A percentile compares a stretch with the other conserved stretches of the same genome.
phyloP scores from a whole-genome alignment of 2,329 filamentous ascomycete genomes.

The Pseudocercospora pini-densiflorae region DNA sequence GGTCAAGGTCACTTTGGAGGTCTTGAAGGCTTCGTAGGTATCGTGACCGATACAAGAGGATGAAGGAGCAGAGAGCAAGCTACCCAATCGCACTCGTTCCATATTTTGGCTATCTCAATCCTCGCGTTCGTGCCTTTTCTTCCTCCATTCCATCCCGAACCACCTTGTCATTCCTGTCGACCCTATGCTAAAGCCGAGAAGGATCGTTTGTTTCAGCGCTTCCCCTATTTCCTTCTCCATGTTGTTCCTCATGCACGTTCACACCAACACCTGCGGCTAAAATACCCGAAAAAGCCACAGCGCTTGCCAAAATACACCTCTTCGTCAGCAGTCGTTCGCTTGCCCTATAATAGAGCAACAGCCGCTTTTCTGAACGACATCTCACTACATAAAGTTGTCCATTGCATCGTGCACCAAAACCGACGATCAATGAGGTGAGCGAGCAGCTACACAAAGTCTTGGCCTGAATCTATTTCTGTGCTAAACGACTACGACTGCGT shows the following conservation, averaged over 20 bases:
- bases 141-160: not conserved
- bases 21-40: constrained; percentile 74
- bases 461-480: not conserved
- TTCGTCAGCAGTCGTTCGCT: not conserved
- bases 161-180: not conserved
- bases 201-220: not conserved
- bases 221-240: not conserved
- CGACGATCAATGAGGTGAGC: not conserved
- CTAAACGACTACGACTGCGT: not conserved
- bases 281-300: not conserved
- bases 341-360: not conserved
- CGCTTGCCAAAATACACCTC: not conserved
- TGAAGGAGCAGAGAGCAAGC: constrained; percentile 32
- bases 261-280: not conserved
- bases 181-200: not conserved
- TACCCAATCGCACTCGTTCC: not conserved
- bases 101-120: not conserved
- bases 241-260: not conserved
- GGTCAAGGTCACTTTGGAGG: constrained; percentile 65
- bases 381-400: not conserved
- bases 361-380: not conserved
- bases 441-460: not conserved
- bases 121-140: not conserved
- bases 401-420: not conserved
- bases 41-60: constrained; percentile 48